Evolutionary conservation across 805 yeast species (phyloP).

Genomic region (Candida adriatica): DNA sequence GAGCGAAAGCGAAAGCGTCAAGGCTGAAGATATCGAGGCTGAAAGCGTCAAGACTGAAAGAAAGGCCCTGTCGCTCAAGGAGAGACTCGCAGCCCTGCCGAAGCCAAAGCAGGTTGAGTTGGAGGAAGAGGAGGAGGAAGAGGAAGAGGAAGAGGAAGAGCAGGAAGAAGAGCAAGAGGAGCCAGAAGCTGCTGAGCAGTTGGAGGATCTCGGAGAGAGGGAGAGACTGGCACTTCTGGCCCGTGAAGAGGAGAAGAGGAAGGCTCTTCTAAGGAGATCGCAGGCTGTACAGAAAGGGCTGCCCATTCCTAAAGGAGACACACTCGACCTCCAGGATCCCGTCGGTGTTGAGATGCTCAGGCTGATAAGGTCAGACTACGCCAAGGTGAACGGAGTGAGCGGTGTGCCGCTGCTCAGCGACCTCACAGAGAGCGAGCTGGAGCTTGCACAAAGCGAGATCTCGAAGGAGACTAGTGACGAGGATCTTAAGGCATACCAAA

Average conservation of each 20-base stretch:
- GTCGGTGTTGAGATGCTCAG: conserved; percentile 28
- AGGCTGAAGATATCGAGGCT: not conserved
- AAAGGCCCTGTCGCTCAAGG: conserved; percentile 6
- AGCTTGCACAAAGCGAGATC: conserved; percentile 8
- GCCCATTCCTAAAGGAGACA: conserved; percentile 30
- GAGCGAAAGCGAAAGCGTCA: too few species aligned
- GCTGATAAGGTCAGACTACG: conserved; percentile 37
- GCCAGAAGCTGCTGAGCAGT: not conserved
- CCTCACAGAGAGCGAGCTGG: conserved; percentile 12
- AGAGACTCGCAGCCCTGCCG: conserved; percentile 29
- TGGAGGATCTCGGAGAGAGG: conserved; percentile 19
- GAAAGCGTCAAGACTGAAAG: not conserved
- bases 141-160: conserved; percentile 28
- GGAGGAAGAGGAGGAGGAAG: conserved; percentile 39
- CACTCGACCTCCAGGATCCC: not conserved
- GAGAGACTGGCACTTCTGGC: conserved; percentile 11
- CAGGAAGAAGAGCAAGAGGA: conserved; percentile 7
- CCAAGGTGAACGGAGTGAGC: conserved; percentile 22
- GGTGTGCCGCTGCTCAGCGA: conserved; percentile 17
- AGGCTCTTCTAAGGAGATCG: conserved; percentile 34
- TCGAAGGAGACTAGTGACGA: conserved; percentile 5
- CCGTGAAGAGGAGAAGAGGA: conserved; percentile 9
- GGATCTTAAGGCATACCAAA: conserved; percentile 8
- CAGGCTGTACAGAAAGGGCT: conserved; percentile 40
- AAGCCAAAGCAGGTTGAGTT: conserved; percentile 43